Conservation (phyloP, 495 filamentous ascomycete genomes). For the Penicillium lividum region DNA sequence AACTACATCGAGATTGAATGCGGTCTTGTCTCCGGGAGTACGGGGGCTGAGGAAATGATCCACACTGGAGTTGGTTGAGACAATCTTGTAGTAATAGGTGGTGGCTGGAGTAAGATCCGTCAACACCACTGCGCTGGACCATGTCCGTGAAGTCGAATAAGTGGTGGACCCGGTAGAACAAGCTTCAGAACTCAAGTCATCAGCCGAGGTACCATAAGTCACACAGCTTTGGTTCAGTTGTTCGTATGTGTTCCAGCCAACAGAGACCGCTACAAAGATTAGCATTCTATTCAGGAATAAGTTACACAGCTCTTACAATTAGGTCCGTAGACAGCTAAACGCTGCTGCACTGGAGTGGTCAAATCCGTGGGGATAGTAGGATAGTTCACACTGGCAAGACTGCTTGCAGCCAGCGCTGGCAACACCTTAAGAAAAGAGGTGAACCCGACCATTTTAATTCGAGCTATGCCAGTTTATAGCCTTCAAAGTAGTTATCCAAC, state of each 20-base stretch:
- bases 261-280: slow-evolving; percentile 46
- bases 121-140: slow-evolving; percentile 50
- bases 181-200: slow-evolving; percentile 25
- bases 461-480: not conserved
- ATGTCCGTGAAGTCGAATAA: slow-evolving; percentile 52
- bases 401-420: slow-evolving; percentile 43
- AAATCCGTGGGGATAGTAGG: slow-evolving; percentile 53
- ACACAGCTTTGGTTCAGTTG: slow-evolving; percentile 43
- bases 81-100: slow-evolving; percentile 57
- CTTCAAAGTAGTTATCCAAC: not conserved
- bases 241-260: slow-evolving; percentile 57
- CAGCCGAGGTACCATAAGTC: slow-evolving; percentile 39
- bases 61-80: slow-evolving; percentile 55
- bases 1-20: slow-evolving; percentile 50
- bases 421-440: slow-evolving; percentile 24
- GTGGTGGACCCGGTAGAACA: slow-evolving; percentile 46
- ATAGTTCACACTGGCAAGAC: slow-evolving; percentile 46
- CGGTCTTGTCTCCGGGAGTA: slow-evolving; percentile 44
- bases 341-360: slow-evolving; percentile 59
- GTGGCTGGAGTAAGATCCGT: slow-evolving; percentile 46
- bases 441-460: slow-evolving; percentile 19
- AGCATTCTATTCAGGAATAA: not conserved
- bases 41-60: slow-evolving; percentile 59
- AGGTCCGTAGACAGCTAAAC: slow-evolving; percentile 56
- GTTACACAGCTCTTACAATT: slow-evolving; percentile 41